These are phyloP conservation scores for Petunia secreta DNA, from an alignment of 257 asterid species.

Conservation along the genomic window DNA sequence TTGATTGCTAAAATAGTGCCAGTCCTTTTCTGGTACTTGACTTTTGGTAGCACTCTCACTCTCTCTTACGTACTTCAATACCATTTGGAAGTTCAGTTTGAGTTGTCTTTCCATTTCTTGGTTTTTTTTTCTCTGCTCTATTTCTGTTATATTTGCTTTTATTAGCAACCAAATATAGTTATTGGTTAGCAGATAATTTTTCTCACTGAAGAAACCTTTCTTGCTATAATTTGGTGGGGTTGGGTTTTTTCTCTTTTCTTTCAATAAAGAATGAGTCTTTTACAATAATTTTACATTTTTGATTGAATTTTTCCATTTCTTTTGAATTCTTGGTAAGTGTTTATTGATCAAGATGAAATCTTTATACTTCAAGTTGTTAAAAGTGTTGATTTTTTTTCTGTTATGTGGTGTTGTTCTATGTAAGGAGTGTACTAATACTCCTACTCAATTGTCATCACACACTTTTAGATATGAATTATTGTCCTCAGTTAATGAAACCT, in stretches of 20 bases:
- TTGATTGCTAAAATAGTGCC: not conserved
- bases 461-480: constrained; percentile 58
- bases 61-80: not conserved
- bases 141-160: not conserved
- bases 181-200: not conserved
- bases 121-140: not conserved
- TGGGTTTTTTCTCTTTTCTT: constrained; percentile 8
- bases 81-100: not conserved
- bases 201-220: not conserved
- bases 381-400: constrained; percentile 23
- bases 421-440: constrained; percentile 68
- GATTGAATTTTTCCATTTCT: not conserved
- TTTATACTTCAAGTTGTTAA: constrained; percentile 28
- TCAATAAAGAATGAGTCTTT: constrained; percentile 12
- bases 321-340: constrained; percentile 3
- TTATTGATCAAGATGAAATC: constrained; percentile 37
- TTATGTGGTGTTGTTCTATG: constrained; percentile 36
- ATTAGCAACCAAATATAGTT: not conserved
- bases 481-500: constrained; percentile 59
- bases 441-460: constrained; percentile 55
- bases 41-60: not conserved
- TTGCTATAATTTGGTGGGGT: constrained; percentile 29
- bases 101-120: not conserved
- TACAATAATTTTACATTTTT: not conserved
- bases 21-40: not conserved